phyloP scores from a whole-genome alignment of 768 basidiomycete species.

The Hericium erinaceus region DNA sequence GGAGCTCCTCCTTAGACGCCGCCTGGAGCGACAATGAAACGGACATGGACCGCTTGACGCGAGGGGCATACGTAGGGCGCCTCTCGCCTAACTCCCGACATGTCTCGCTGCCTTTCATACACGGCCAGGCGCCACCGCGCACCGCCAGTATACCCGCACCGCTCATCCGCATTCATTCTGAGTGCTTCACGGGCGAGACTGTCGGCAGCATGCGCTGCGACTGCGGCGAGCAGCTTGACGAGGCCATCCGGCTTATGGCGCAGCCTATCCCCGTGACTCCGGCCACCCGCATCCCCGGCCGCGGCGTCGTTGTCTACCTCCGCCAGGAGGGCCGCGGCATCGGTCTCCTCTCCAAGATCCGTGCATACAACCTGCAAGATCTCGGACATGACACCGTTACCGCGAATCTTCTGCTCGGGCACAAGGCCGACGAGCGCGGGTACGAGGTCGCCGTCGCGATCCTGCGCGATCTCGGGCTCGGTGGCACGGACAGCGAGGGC shows the following conservation, averaged over 20 bases:
- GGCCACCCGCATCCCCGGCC: conserved; percentile 52
- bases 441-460: conserved; percentile 92
- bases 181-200: conserved; percentile 98
- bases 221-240: conserved; percentile 97
- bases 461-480: conserved; percentile 77
- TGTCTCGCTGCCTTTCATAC: conserved; percentile 21
- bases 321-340: conserved; percentile 98
- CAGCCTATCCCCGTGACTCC: conserved; percentile 44
- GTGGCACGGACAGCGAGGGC: conserved; percentile 39
- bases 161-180: conserved; percentile 91
- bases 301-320: conserved; percentile 90
- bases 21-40: conserved; percentile 83
- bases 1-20: conserved; percentile 73
- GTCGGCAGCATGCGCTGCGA: conserved; percentile 98
- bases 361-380: conserved; percentile 97
- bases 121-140: conserved; percentile 10
- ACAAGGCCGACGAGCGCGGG: conserved; percentile 86
- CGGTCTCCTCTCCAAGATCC: conserved; percentile 89
- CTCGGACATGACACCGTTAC: conserved; percentile 98
- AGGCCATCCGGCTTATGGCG: conserved; percentile 87
- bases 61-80: conserved; percentile 89
- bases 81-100: conserved; percentile 45
- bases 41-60: conserved; percentile 83
- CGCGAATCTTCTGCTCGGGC: conserved; percentile 92
- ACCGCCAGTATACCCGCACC: conserved; percentile 47